Evolutionary conservation across 2,329 filamentous ascomycete species (phyloP), one percentile per base, ranked within the genome.

Genomic region (Didymella lethalis): DNA sequence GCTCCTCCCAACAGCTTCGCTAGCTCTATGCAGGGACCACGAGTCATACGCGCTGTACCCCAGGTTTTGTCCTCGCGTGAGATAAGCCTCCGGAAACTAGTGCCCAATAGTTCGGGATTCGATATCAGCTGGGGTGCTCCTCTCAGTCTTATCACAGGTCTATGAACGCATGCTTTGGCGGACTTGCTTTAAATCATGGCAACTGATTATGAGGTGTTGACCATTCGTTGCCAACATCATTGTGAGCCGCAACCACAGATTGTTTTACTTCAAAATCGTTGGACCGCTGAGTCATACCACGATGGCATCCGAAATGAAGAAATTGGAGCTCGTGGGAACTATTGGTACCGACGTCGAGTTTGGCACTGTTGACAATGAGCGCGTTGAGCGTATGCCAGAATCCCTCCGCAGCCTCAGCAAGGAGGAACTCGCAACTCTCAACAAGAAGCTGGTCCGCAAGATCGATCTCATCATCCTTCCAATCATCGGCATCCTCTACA

Each of bases 401-500:
- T 61, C 59, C 4, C 59, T 68, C 20, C 58, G 64, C 16, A 38
- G 18, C 26, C 47, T 66, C 34, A 64, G 62, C 47, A 43, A 65
- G 11, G 64, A 68, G 16, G 65, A 68, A 41, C 50, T 68, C 28
- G 38, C 32, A 7, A 36, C 25, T 8, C 61, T 68, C 43, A 64
- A 66, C 50, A 50, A 46, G 47, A 66, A 68, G 44, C 50, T 65
- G 14, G 64, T 65, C 29, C 58, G 61, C 36, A 67, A 67, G 31
- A 55, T 67, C 23, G 64, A 67, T 40, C 34, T 49, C 41, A 61
- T 66, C 51, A 59, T 65, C 47, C 47, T 67, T 10, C 64, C 64
- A 2, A 64, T 65, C 41, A 65, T 65, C 29, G 61, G 61, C 20
- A 67, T 67, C 29, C 52, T 67, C 11, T 67, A 67, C 57, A 67